phyloP scores from a whole-genome alignment of 2,329 filamentous ascomycete species.

The Xylaria sp. region DNA sequence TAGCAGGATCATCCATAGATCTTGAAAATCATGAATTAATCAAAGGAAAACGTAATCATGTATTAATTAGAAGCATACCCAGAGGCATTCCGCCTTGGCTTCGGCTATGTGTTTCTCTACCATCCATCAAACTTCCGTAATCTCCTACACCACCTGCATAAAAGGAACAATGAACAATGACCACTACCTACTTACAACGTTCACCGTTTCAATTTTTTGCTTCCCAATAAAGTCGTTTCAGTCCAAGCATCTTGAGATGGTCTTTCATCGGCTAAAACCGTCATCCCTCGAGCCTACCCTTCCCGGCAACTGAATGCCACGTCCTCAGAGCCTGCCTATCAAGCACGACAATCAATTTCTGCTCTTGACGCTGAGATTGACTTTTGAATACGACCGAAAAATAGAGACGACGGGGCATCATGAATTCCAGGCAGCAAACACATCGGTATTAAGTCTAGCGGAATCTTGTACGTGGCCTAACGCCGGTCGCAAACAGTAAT shows the following conservation, averaged over 20 bases:
- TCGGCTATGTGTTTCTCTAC: constrained; percentile 21
- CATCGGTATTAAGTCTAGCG: constrained; percentile 59
- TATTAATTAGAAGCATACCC: constrained; percentile 33
- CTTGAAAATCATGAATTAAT: neutral
- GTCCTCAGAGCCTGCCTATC: neutral
- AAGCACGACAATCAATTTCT: neutral
- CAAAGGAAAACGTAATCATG: constrained; percentile 30
- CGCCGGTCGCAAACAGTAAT: constrained; percentile 42
- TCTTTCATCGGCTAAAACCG: constrained; percentile 4
- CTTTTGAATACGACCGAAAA: constrained; percentile 16
- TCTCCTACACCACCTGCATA: constrained; percentile 12
- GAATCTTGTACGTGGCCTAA: constrained; percentile 54
- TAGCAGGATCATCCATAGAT: too few species aligned
- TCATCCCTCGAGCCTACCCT: constrained; percentile 13
- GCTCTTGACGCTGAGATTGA: neutral
- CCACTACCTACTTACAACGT: constrained; percentile 18
- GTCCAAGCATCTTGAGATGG: constrained; percentile 21
- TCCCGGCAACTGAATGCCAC: neutral
- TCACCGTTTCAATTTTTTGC: neutral
- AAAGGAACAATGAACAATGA: constrained; percentile 7
- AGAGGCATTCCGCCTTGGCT: constrained; percentile 20
- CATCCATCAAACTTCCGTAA: constrained; percentile 19
- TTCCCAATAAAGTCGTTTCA: constrained; percentile 13
- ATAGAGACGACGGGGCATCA: constrained; percentile 25
- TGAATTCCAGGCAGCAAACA: constrained; percentile 47